Base-by-base conservation (phyloP, 129 eudicot species). In the Artemisia argyi region DNA sequence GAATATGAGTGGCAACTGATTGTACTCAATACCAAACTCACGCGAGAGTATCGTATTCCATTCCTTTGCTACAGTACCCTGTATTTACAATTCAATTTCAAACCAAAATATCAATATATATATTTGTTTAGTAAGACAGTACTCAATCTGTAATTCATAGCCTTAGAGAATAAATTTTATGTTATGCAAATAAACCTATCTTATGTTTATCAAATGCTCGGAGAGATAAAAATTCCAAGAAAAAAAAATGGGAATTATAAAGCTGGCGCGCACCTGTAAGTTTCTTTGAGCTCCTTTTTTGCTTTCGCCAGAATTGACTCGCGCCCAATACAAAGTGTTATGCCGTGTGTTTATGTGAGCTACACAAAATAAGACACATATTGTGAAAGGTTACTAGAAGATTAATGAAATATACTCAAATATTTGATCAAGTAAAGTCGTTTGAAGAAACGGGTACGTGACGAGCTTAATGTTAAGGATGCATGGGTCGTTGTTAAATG, bases 271-370 rank as follows among this genome's bases (percentile, higher is more conserved):
- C 7, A 93, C 98, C 96, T 90, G 86, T 77, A 95, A 86, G 65
- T 44, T 59, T 15, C 77, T 81, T 60, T 90, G 97, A 48, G 99
- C 96, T 64, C 85, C 94, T 63, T 76, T 78, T 79, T 76, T 90
- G 76, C 86, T 88, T 80, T 75, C 86, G 30, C 96, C 97, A 61
- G 96, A 90, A 73, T 90, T 86, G 17, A 95, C 99, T 28, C 88
- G 89, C 88, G 80, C 80, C 99, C 99, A 95, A 76, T 90, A 90
- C 80, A 97, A 95, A 67, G 99, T 95, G 24, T 95, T 95, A 61
- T 88, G 88, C 81, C 84, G 96, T 82, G 91, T 88, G 83, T 95
- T 95, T 54, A 95, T 90, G 73, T 90, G 99, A 65, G 94, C 99
- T 94, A 81, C 68, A 78, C 7, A 73, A 67, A 64, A 7, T 39